A percentile compares a stretch with the other conserved stretches of the same genome.
These are phyloP conservation scores for Coniferiporia sulphurascens DNA, from an alignment of 1,284 basidiomycete species.

Conservation along the genomic window DNA sequence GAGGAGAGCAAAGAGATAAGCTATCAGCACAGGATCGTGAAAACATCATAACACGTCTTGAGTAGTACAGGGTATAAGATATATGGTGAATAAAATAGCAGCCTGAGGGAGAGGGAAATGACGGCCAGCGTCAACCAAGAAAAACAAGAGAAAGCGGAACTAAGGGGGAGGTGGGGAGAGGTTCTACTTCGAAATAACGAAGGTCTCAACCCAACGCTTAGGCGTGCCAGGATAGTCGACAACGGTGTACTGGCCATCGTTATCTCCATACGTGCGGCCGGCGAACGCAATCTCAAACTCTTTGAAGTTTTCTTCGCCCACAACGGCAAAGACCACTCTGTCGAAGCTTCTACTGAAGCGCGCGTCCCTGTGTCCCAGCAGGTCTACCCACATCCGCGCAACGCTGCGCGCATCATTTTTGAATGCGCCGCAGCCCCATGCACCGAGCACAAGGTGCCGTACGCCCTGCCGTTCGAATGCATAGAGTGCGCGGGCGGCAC, in stretches of 20 bases:
- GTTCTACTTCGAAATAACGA: neutral
- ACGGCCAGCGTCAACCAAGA: neutral
- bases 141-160: neutral
- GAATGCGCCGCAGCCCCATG: slow-evolving; percentile 73
- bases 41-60: neutral
- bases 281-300: slow-evolving; percentile 42
- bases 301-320: slow-evolving; percentile 47
- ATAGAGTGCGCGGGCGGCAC: slow-evolving; percentile 60
- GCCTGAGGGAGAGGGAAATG: neutral
- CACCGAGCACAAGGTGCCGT: slow-evolving; percentile 57
- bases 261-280: slow-evolving; percentile 11
- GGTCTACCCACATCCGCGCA: slow-evolving; percentile 55
- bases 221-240: slow-evolving; percentile 4
- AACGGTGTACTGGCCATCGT: neutral
- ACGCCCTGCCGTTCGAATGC: slow-evolving; percentile 59
- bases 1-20: neutral
- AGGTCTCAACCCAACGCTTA: neutral
- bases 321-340: slow-evolving; percentile 57
- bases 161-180: neutral
- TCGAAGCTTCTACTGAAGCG: slow-evolving; percentile 56
- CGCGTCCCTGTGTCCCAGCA: slow-evolving; percentile 41
- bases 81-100: neutral
- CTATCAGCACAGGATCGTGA: neutral
- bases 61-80: neutral
- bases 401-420: slow-evolving; percentile 52